Conservation (phyloP, 2,329 filamentous ascomycete genomes). For the Shiraia bambusicola region DNA sequence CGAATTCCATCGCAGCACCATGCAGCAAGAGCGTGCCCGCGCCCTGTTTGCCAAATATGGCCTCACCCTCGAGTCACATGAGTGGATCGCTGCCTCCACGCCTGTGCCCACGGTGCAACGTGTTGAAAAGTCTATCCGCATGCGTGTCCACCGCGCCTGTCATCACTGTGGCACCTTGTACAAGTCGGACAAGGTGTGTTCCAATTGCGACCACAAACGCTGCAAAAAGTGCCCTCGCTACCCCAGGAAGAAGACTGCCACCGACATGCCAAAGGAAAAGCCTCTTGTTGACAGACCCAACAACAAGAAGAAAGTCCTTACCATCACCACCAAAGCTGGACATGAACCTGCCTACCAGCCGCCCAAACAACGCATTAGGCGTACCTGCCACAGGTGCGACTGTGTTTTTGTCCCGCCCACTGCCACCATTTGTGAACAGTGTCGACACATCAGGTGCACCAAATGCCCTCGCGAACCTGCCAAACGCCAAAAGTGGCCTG, state of each 20-base stretch:
- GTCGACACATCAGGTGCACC: slow-evolving; percentile 73
- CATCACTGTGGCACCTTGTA: slow-evolving; percentile 79
- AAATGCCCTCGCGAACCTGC: slow-evolving; percentile 78
- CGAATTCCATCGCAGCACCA: slow-evolving; percentile 33
- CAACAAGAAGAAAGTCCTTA: slow-evolving; percentile 54
- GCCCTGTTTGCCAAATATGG: slow-evolving; percentile 48
- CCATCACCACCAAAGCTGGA: slow-evolving; percentile 64
- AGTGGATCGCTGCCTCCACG: slow-evolving; percentile 34
- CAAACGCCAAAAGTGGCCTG: slow-evolving; percentile 68
- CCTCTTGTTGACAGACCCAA: slow-evolving; percentile 50
- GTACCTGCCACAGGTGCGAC: slow-evolving; percentile 74
- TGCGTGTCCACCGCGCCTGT: slow-evolving; percentile 77
- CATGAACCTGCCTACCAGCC: slow-evolving; percentile 72
- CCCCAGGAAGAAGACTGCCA: slow-evolving; percentile 62
- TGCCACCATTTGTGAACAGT: slow-evolving; percentile 65
- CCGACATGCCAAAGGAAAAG: slow-evolving; percentile 36
- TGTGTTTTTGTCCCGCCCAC: slow-evolving; percentile 56
- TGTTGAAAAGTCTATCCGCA: slow-evolving; percentile 73
- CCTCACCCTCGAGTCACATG: slow-evolving; percentile 44
- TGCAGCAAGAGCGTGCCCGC: slow-evolving; percentile 44
- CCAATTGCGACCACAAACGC: slow-evolving; percentile 73
- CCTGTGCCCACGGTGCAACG: slow-evolving; percentile 48
- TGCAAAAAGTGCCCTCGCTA: slow-evolving; percentile 80
- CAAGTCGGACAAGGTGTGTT: slow-evolving; percentile 70
- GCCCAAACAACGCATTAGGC: slow-evolving; percentile 70